Conservation (phyloP, 2,329 filamentous ascomycete genomes). For the Colletotrichum sp. region DNA sequence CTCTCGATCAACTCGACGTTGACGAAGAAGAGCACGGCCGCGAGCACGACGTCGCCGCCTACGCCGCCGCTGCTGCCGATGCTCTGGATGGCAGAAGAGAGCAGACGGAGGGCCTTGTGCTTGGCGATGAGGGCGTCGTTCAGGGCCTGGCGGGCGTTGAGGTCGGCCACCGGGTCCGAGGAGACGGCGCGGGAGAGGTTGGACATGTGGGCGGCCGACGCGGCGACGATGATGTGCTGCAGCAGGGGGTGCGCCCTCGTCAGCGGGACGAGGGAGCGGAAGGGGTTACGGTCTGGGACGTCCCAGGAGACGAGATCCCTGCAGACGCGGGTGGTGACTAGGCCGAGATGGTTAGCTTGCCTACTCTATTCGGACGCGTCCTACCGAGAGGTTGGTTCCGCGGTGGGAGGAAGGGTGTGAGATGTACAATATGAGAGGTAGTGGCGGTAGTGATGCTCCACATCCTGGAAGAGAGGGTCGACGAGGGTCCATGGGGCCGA, state of each 20-base stretch:
- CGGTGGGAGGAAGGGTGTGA: background rate
- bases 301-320: constrained; percentile 57
- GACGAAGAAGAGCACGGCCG: constrained; percentile 54
- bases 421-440: constrained; percentile 47
- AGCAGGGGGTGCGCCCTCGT: constrained; percentile 46
- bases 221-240: constrained; percentile 52
- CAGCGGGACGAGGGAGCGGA: constrained; percentile 48
- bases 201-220: constrained; percentile 53
- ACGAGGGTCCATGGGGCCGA: constrained; percentile 44
- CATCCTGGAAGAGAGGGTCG: constrained; percentile 55
- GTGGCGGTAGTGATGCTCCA: constrained; percentile 50
- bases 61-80: constrained; percentile 32
- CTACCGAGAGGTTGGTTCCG: background rate
- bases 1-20: constrained; percentile 57
- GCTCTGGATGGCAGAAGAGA: constrained; percentile 43
- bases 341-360: constrained; percentile 27
- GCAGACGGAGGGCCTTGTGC: constrained; percentile 46
- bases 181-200: constrained; percentile 39
- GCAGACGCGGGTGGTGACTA: constrained; percentile 57
- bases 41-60: constrained; percentile 46
- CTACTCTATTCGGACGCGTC: background rate
- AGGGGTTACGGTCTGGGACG: constrained; percentile 48
- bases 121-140: constrained; percentile 52
- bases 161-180: constrained; percentile 26
- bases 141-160: constrained; percentile 34